Conservation (phyloP, 108 stramenopile genomes). For the Skeletonema tropicum region DNA sequence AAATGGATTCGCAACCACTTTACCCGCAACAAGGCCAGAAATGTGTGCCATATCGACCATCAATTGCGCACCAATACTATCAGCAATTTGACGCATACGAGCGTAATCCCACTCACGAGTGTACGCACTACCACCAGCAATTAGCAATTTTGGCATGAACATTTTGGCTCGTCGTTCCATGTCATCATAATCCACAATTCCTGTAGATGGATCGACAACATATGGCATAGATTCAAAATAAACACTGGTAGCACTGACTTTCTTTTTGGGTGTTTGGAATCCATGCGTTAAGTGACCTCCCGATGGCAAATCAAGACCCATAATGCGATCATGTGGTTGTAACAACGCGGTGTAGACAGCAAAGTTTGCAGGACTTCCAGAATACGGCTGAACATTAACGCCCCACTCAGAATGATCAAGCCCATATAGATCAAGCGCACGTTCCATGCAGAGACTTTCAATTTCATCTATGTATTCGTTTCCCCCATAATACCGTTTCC, state of each 20-base stretch:
- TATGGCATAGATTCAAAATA: slow-evolving; percentile 99
- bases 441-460: slow-evolving; percentile 92
- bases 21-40: slow-evolving; percentile 96
- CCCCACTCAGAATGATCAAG: slow-evolving; percentile 93
- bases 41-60: slow-evolving; percentile 99
- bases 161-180: slow-evolving; percentile 92
- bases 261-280: slow-evolving; percentile 96
- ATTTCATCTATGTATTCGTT: slow-evolving; percentile 95
- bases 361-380: slow-evolving; percentile 99
- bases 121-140: slow-evolving; percentile 99
- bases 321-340: slow-evolving; percentile 98
- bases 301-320: slow-evolving; percentile 99
- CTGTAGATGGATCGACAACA: slow-evolving; percentile 90
- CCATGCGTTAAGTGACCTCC: slow-evolving; percentile 99
- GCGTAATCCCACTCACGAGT: slow-evolving; percentile 99
- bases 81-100: slow-evolving; percentile 95
- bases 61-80: slow-evolving; percentile 94
- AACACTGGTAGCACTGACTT: slow-evolving; percentile 98
- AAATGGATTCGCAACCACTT: slow-evolving; percentile 92
- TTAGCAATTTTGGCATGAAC: slow-evolving; percentile 97
- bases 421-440: slow-evolving; percentile 91
- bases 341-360: slow-evolving; percentile 97
- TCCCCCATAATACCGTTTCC: slow-evolving; percentile 98
- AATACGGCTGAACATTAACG: slow-evolving; percentile 97
- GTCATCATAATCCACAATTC: slow-evolving; percentile 97